phyloP scores from a whole-genome alignment of 108 stramenopile species.

The Cylindrotheca closterium region DNA sequence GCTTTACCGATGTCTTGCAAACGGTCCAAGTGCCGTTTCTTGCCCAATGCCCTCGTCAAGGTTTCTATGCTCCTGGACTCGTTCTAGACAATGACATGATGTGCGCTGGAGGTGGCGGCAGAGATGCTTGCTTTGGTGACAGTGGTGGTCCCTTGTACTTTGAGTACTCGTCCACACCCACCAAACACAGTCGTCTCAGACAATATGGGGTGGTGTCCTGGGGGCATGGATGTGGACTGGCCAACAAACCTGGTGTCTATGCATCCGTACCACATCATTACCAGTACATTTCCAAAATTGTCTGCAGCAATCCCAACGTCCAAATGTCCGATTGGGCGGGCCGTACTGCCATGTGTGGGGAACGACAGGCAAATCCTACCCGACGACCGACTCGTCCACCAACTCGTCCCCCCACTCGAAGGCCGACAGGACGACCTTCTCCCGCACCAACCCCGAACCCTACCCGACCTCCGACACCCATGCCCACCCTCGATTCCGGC shows the following conservation, averaged over 20 bases:
- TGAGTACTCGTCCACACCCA: slow-evolving; percentile 10
- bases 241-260: slow-evolving; percentile 39
- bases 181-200: too few relatives aligned
- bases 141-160: slow-evolving; percentile 46
- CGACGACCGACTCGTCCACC: too few relatives aligned
- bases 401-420: too few relatives aligned
- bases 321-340: too few relatives aligned
- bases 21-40: slow-evolving; percentile 16
- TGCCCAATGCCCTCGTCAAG: background rate
- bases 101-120: slow-evolving; percentile 39
- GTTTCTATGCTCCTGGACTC: slow-evolving; percentile 13
- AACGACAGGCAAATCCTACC: too few relatives aligned
- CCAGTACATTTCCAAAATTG: slow-evolving; percentile 21
- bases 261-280: slow-evolving; percentile 3
- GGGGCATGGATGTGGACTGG: slow-evolving; percentile 45
- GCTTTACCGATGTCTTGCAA: slow-evolving; percentile 14
- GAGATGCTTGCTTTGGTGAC: slow-evolving; percentile 54
- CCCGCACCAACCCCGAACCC: too few relatives aligned
- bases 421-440: too few relatives aligned
- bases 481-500: too few relatives aligned
- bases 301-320: slow-evolving; percentile 7
- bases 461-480: too few relatives aligned
- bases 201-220: slow-evolving; percentile 38
- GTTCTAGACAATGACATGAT: slow-evolving; percentile 36
- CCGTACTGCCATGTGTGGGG: too few relatives aligned